phyloP scores from a whole-genome alignment of 192 early-diverging fungal genomes.

The Spizellomyces punctatus region DNA sequence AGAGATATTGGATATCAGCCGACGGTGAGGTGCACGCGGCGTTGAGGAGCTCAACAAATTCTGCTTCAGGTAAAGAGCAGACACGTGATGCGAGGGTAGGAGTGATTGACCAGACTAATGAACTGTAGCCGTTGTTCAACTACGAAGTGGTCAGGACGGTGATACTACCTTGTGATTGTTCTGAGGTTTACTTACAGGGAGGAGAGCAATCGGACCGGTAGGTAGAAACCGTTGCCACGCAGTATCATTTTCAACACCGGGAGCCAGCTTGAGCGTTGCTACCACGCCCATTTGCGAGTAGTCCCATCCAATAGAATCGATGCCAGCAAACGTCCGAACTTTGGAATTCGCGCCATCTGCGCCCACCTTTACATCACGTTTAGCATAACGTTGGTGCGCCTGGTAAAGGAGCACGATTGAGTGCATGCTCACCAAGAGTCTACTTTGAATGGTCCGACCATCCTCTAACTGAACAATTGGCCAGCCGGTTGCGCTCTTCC shows the following conservation, averaged over 20 bases:
- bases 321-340: slow-evolving; percentile 81
- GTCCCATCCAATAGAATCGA: slow-evolving; percentile 83
- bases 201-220: slow-evolving; percentile 87
- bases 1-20: slow-evolving; percentile 76
- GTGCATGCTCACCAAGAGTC: slow-evolving; percentile 60
- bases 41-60: slow-evolving; percentile 76
- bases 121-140: slow-evolving; percentile 64
- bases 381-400: not conserved
- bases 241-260: slow-evolving; percentile 53
- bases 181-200: slow-evolving; percentile 68
- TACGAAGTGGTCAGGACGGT: slow-evolving; percentile 21
- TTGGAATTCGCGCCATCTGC: slow-evolving; percentile 88
- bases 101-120: slow-evolving; percentile 90
- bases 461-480: slow-evolving; percentile 72
- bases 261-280: slow-evolving; percentile 71
- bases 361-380: slow-evolving; percentile 55
- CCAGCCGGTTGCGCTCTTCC: slow-evolving; percentile 59
- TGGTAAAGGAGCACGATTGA: slow-evolving; percentile 18
- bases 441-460: slow-evolving; percentile 60
- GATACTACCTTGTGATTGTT: not conserved
- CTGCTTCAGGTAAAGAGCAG: slow-evolving; percentile 57
- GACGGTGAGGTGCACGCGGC: slow-evolving; percentile 74
- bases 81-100: slow-evolving; percentile 65
- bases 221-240: slow-evolving; percentile 97
- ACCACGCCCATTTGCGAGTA: slow-evolving; percentile 87